Evolutionary conservation across 495 filamentous ascomycete species (phyloP), one percentile per base, ranked within the genome.

Genomic region (Podospora comata): DNA sequence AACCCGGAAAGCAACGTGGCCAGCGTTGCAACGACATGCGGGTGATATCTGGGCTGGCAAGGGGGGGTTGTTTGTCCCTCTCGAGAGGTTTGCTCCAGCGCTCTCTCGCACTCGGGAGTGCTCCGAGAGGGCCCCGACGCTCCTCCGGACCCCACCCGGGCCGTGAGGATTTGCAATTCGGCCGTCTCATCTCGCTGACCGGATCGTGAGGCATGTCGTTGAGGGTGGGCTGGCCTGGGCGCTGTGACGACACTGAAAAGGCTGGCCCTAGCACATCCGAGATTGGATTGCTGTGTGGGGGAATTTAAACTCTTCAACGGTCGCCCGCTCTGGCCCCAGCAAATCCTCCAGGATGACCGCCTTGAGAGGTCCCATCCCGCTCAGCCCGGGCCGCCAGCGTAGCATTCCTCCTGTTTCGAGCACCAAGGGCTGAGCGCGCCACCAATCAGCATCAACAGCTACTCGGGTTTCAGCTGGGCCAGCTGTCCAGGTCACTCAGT

Each of bases 371-470:
- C 28, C n/a, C 61, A 59, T 64, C 54, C 60, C 54, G 57, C 39
- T 19, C 30, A 3, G 34, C 3, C 6, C 26, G n/a, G 58, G 60
- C 55, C 55, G 53, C 68, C 72, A 71, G 70, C 68, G 70, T 76
- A 67, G 69, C 62, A 74, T 71, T 70, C 60, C 54, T 28, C 65
- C 64, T 61, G 67, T 70, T 73, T 74, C 44, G 67, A 56, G n/a
- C 74, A 68, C 73, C 72, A 73, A 70, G 73, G 69, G 54, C 59
- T 62, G 30, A 55, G 60, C 19, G 4, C 5, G 27, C 61, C 67
- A 26, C 74, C 73, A 75, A 76, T 75, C 73, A 74, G 26, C 30
- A 32, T 66, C 19, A 13, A 63, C 20, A 56, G 56, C 63, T 34
- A 9, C 55, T 32, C 63, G 58, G 56, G 27, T 66, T 71, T 71